Conservation (phyloP, 108 stramenopile genomes). For the Nitzschia sp. region DNA sequence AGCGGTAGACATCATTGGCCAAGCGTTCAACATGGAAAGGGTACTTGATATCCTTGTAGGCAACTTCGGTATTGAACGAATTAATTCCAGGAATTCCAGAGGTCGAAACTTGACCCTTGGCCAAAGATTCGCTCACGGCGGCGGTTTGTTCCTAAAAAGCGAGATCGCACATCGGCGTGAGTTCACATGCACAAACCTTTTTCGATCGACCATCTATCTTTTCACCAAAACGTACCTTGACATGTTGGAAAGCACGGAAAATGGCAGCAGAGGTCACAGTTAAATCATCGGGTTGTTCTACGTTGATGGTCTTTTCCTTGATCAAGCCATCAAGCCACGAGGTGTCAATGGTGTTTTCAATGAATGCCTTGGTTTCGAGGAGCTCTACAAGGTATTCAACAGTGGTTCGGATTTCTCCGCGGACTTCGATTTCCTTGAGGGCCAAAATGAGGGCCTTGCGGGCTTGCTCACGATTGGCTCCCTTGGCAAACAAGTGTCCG, state of each 20-base stretch:
- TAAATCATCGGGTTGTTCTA: conserved; percentile 73
- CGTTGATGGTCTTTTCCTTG: conserved; percentile 83
- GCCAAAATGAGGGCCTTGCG: conserved; percentile 94
- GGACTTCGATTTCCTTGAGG: conserved; percentile 96
- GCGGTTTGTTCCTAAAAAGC: conserved; percentile 53
- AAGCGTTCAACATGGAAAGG: conserved; percentile 87
- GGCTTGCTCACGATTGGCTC: conserved; percentile 92
- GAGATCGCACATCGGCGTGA: too few species aligned
- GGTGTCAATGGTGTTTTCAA: conserved; percentile 96
- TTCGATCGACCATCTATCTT: too few species aligned
- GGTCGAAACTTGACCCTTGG: conserved; percentile 92
- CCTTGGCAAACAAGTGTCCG: conserved; percentile 97
- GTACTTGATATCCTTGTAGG: conserved; percentile 93
- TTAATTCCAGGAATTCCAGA: conserved; percentile 81
- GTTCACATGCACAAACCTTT: too few species aligned
- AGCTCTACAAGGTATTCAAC: conserved; percentile 98
- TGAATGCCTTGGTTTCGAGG: conserved; percentile 94
- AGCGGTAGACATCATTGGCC: conserved; percentile 71
- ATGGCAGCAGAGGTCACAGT: conserved; percentile 90
- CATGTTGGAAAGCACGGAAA: conserved; percentile 88
- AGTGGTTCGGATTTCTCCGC: conserved; percentile 98
- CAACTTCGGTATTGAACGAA: conserved; percentile 90
- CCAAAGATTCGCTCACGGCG: conserved; percentile 75
- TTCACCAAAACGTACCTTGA: conserved; percentile 45
- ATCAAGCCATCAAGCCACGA: conserved; percentile 96